These are phyloP conservation scores for Coniferiporia weirii DNA, from an alignment of 1,284 basidiomycete genomes.

Conservation along the genomic window DNA sequence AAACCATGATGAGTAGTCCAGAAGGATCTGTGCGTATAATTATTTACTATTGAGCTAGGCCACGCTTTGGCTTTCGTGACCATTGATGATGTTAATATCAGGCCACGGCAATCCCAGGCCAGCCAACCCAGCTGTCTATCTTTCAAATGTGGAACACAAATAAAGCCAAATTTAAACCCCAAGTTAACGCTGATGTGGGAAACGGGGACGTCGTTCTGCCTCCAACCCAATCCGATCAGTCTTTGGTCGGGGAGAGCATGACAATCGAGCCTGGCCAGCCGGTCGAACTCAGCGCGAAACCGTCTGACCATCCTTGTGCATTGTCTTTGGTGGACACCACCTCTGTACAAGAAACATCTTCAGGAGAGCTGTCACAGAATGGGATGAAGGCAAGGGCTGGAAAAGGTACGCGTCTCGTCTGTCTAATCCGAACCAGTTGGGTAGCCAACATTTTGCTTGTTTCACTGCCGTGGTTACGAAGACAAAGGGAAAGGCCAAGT, in stretches of 20 bases:
- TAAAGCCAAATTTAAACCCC: not conserved
- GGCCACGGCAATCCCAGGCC: not conserved
- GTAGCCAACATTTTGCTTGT: not conserved
- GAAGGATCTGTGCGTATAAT: not conserved
- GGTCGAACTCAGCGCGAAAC: not conserved
- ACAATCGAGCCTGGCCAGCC: not conserved
- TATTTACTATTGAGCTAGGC: not conserved
- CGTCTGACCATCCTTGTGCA: not conserved
- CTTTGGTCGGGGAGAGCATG: not conserved
- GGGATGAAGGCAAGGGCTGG: not conserved
- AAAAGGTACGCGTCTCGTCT: not conserved
- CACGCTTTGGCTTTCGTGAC: not conserved
- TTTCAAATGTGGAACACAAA: conserved; percentile 11
- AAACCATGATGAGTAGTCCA: not conserved
- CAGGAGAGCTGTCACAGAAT: not conserved
- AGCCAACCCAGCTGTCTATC: not conserved
- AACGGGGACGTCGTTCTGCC: not conserved
- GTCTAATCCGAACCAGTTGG: not conserved
- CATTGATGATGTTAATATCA: not conserved
- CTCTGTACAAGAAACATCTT: not conserved
- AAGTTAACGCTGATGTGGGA: not conserved
- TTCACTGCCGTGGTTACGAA: not conserved
- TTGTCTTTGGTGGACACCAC: not conserved
- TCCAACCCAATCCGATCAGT: not conserved
- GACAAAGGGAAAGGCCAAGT: not conserved